phyloP scores from a whole-genome alignment of 2,329 filamentous ascomycete genomes.

The Trichophyton simii region DNA sequence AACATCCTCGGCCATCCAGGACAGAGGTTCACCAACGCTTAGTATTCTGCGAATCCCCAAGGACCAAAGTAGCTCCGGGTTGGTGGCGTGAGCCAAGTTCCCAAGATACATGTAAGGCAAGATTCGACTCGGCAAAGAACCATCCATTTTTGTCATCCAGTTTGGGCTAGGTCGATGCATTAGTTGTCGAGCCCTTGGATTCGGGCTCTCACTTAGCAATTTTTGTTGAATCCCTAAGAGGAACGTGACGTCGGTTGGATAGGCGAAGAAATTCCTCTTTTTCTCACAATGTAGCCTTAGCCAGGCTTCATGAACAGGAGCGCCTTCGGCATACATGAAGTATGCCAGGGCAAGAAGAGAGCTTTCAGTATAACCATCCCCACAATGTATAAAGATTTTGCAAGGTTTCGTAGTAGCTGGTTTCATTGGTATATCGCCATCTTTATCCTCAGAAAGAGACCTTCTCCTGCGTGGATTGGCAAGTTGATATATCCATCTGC shows the following conservation, averaged over 20 bases:
- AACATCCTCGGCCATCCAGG: slow-evolving; percentile 61
- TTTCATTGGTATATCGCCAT: slow-evolving; percentile 46
- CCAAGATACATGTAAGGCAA: slow-evolving; percentile 93
- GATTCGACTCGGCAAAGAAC: slow-evolving; percentile 78
- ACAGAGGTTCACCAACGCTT: slow-evolving; percentile 79
- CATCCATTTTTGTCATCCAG: slow-evolving; percentile 77
- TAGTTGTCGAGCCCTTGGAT: slow-evolving; percentile 16
- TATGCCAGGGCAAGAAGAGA: slow-evolving; percentile 83
- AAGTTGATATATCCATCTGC: slow-evolving; percentile 78
- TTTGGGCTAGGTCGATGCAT: slow-evolving; percentile 42
- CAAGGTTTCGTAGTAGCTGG: slow-evolving; percentile 33
- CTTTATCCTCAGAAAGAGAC: slow-evolving; percentile 33
- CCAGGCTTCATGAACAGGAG: slow-evolving; percentile 75
- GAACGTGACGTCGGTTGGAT: slow-evolving; percentile 75
- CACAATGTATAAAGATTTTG: slow-evolving; percentile 81
- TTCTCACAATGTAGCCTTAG: slow-evolving; percentile 67
- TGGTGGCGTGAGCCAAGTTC: slow-evolving; percentile 87
- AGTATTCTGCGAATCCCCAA: slow-evolving; percentile 79
- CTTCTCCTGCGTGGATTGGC: slow-evolving; percentile 46
- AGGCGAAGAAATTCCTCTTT: slow-evolving; percentile 89
- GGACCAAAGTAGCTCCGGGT: slow-evolving; percentile 64
- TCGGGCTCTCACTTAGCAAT: slow-evolving; percentile 46
- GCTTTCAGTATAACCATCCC: slow-evolving; percentile 91
- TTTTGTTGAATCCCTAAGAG: slow-evolving; percentile 64
- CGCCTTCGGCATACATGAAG: slow-evolving; percentile 78